Conservation (phyloP, 768 basidiomycete genomes). For the Leccinum longicurvipes region DNA sequence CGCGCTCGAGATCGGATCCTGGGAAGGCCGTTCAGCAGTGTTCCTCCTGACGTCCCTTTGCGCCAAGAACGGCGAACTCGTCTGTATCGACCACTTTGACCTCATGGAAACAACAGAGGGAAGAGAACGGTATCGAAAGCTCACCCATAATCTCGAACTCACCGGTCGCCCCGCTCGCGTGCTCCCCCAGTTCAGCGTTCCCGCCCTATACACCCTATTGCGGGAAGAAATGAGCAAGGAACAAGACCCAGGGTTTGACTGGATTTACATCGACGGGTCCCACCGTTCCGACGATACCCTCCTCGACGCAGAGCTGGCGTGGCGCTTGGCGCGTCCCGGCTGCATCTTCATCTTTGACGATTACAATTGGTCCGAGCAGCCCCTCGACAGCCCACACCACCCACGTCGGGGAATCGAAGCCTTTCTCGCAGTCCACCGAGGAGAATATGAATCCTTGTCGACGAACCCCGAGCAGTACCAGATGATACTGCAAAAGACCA, state of each 20-base stretch:
- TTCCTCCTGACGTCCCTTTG: slow-evolving; percentile 52
- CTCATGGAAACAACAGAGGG: slow-evolving; percentile 48
- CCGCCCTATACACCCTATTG: slow-evolving; percentile 46
- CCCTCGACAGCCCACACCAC: slow-evolving; percentile 47
- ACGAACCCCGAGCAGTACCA: slow-evolving; percentile 41
- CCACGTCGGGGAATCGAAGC: slow-evolving; percentile 56
- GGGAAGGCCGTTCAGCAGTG: slow-evolving; percentile 62
- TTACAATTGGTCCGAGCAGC: slow-evolving; percentile 51
- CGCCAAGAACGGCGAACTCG: slow-evolving; percentile 39
- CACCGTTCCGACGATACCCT: slow-evolving; percentile 59
- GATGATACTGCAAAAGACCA: slow-evolving; percentile 48
- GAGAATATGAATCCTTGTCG: slow-evolving; percentile 44
- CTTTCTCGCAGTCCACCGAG: slow-evolving; percentile 48
- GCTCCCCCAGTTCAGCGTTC: slow-evolving; percentile 50
- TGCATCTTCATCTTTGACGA: slow-evolving; percentile 58
- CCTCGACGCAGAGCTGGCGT: slow-evolving; percentile 57
- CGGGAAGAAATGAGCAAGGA: slow-evolving; percentile 39
- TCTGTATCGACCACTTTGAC: slow-evolving; percentile 61
- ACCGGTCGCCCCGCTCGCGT: slow-evolving; percentile 46
- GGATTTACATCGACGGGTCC: slow-evolving; percentile 58
- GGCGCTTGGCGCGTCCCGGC: slow-evolving; percentile 50
- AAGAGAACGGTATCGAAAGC: slow-evolving; percentile 39
- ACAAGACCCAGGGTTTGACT: slow-evolving; percentile 46
- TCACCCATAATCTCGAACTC: slow-evolving; percentile 46
- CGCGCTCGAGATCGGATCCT: slow-evolving; percentile 56